Evolutionary conservation across 495 filamentous ascomycete species (phyloP), one percentile per base, ranked within the genome.

Genomic region (Trichoderma erinaceum): DNA sequence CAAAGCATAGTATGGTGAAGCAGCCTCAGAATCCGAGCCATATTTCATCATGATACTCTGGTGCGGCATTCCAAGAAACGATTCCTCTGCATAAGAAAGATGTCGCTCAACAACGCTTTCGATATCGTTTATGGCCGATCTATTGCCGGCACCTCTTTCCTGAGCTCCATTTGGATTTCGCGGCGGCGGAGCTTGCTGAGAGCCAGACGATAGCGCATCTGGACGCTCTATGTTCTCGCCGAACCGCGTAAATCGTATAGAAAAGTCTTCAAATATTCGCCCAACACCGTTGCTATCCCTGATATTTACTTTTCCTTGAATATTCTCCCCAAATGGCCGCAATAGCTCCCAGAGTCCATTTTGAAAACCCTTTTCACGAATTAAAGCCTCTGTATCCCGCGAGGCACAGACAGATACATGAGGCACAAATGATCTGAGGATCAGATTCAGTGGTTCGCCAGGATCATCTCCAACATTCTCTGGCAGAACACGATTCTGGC

Each of bases 221-320:
- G 86, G 82, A n/a, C 77, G 75, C 68, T 85, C 84, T 23, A 90
- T 75, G 1, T 85, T 84, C 69, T 88, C 87, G 27, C 80, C 84
- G 65, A 90, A 84, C 64, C 86, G 82, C 5, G 89, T 86, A 76
- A 99, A 97, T 56, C 90, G 89, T 64, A 98, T 84, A 2, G 91
- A 89, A 78, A 91, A 99, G 74, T 98, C 92, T 35, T 97, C 95
- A 82, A 89, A 96, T 41, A 85, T 86, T 70, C 84, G 85, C 72
- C 93, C 92, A 43, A 87, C 86, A 12, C 95, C 94, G 68, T 89
- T 83, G 71, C 92, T 97, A 76, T 99, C 96, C 67, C 96, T 82
- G 48, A 99, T 88, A 21, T 90, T 90, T 41, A 99, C 90, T 75
- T 93, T 95, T 29, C 95, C 95, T 43, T 88, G 86, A 0, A 99